Evolutionary conservation across 2,329 filamentous ascomycete species (phyloP).

Genomic region (Aspergillus sojae): DNA sequence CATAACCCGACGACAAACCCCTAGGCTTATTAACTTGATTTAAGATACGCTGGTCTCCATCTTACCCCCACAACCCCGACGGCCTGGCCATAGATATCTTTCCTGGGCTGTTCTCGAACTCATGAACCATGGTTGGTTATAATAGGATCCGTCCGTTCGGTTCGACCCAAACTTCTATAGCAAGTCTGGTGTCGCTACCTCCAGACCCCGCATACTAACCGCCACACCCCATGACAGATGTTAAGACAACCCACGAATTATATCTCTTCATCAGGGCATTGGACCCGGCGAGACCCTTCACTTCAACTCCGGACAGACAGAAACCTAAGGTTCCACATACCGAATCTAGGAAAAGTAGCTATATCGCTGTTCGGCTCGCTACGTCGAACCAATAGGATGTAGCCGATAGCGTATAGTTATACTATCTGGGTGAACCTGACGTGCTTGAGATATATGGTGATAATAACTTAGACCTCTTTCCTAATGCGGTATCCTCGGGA

Average conservation of each 20-base stretch:
- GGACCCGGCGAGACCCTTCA: background rate
- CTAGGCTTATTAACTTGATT: background rate
- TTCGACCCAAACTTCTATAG: background rate
- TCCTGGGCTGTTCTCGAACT: background rate
- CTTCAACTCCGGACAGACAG: background rate
- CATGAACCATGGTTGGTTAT: background rate
- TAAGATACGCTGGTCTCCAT: background rate
- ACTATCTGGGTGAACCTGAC: background rate
- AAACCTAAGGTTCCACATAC: background rate
- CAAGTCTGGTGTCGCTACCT: background rate
- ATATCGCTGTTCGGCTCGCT: background rate
- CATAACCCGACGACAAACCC: background rate
- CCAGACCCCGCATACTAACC: background rate
- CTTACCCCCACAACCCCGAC: too few species aligned
- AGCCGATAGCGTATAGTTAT: background rate
- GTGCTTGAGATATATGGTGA: background rate
- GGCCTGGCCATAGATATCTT: background rate
- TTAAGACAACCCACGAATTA: background rate
- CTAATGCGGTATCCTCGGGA: background rate
- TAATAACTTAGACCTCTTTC: background rate
- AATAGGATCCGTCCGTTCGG: background rate
- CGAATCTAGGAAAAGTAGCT: background rate
- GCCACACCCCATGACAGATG: background rate
- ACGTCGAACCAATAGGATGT: background rate
- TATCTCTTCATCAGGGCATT: background rate